A percentile compares a stretch with the other conserved stretches of the same genome.
Evolutionary conservation across 768 basidiomycete species (phyloP).

Genomic region (Russula vinacea): DNA sequence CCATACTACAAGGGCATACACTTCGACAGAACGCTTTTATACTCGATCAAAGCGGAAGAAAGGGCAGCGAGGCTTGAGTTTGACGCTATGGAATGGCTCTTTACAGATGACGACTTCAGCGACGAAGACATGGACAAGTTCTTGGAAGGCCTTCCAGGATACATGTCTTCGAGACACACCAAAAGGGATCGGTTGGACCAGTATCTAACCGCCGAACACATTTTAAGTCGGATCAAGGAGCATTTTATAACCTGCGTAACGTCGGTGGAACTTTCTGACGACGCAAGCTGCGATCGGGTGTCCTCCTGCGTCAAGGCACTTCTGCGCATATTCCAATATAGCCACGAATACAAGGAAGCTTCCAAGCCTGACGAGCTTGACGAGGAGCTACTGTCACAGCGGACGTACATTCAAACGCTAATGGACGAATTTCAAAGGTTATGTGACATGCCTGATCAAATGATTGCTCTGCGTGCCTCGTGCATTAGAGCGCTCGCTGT

Average conservation of each 20-base stretch:
- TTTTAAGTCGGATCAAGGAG: slow-evolving; percentile 11
- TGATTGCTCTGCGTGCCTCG: slow-evolving; percentile 8
- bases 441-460: neutral
- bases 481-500: slow-evolving; percentile 10
- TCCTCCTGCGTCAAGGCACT: slow-evolving; percentile 10
- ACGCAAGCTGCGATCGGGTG: slow-evolving; percentile 8
- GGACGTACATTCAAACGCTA: neutral
- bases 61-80: slow-evolving; percentile 4
- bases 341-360: neutral
- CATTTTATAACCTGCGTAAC: slow-evolving; percentile 19
- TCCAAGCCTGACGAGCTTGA: neutral
- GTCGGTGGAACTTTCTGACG: slow-evolving; percentile 13
- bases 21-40: neutral
- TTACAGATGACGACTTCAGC: slow-evolving; percentile 14
- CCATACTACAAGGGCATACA: slow-evolving; percentile 3
- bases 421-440: neutral
- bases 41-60: neutral
- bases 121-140: slow-evolving; percentile 22
- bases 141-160: slow-evolving; percentile 19
- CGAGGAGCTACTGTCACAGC: neutral
- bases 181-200: neutral
- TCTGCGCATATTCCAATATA: slow-evolving; percentile 11
- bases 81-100: slow-evolving; percentile 20
- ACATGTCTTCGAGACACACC: slow-evolving; percentile 10
- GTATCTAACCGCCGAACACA: neutral